phyloP scores from a whole-genome alignment of 176 grass and related monocot genomes.

The Bolboschoenus planiculmis region DNA sequence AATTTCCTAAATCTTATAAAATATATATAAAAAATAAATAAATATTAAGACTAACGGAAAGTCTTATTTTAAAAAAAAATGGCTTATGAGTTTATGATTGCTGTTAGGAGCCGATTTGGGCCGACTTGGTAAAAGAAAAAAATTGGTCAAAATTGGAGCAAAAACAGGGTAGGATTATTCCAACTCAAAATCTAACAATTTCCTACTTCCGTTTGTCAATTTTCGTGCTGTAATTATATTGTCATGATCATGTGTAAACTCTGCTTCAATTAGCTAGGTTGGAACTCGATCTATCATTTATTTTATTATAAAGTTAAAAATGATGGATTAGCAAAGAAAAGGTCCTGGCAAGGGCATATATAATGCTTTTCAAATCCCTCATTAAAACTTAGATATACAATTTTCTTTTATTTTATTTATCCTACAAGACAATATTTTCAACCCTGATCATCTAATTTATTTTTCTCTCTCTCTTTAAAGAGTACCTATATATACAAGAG shows the following conservation, averaged over 20 bases:
- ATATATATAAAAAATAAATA: too few species aligned
- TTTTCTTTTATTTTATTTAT: background rate
- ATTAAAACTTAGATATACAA: background rate
- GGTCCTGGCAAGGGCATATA: background rate
- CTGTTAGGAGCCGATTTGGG: too few species aligned
- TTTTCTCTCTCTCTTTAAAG: too few species aligned
- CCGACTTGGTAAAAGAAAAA: too few species aligned
- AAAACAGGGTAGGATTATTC: too few species aligned
- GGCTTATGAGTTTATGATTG: too few species aligned
- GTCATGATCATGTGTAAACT: background rate
- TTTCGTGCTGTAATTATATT: background rate
- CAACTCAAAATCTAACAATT: background rate
- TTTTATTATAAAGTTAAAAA: background rate
- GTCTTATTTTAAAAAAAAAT: too few species aligned
- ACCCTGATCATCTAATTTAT: too few species aligned
- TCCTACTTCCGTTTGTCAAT: background rate
- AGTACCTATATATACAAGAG: too few species aligned
- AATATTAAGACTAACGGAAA: too few species aligned
- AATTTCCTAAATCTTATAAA: background rate
- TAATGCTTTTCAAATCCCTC: background rate
- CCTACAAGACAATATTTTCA: background rate
- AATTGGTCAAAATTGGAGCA: too few species aligned
- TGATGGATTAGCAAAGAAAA: background rate
- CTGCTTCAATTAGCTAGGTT: background rate
- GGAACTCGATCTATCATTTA: background rate